A percentile compares a stretch with the other conserved stretches of the same genome.
Evolutionary conservation across 2,329 filamentous ascomycete genomes (phyloP).

Genomic region (Pseudogymnoascus sp.): DNA sequence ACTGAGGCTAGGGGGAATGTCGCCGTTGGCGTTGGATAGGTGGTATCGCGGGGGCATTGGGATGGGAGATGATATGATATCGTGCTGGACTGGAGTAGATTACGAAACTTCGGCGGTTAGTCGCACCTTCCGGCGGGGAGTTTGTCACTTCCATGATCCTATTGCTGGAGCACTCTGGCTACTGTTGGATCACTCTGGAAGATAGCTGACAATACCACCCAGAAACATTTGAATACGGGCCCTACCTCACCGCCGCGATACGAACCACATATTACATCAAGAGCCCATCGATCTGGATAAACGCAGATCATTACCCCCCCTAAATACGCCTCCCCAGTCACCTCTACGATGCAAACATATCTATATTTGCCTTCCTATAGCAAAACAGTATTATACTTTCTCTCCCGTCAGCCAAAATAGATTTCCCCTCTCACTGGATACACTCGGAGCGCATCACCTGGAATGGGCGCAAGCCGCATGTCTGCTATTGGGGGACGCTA

Average conservation of each 20-base stretch:
- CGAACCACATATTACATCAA: not conserved
- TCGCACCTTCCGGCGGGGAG: not conserved
- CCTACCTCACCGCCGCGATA: not conserved
- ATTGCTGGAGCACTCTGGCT: too few species aligned
- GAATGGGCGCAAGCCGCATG: not conserved
- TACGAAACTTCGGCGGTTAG: not conserved
- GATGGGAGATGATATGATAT: not conserved
- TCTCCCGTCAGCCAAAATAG: not conserved
- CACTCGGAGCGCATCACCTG: not conserved
- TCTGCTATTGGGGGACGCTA: not conserved
- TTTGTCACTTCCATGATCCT: not conserved
- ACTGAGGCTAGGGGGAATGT: not conserved
- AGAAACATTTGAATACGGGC: not conserved
- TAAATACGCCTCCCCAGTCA: not conserved
- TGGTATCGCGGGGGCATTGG: not conserved
- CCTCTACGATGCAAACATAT: not conserved
- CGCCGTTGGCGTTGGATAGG: not conserved
- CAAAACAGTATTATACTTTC: not conserved
- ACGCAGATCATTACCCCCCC: not conserved
- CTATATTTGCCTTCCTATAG: not conserved
- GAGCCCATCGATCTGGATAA: not conserved
- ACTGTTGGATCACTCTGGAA: not conserved
- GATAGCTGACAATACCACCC: too few species aligned
- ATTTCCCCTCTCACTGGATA: not conserved
- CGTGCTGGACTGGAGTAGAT: not conserved